phyloP scores from a whole-genome alignment of 176 grass and related monocot species.

The Zoysia pacifica region DNA sequence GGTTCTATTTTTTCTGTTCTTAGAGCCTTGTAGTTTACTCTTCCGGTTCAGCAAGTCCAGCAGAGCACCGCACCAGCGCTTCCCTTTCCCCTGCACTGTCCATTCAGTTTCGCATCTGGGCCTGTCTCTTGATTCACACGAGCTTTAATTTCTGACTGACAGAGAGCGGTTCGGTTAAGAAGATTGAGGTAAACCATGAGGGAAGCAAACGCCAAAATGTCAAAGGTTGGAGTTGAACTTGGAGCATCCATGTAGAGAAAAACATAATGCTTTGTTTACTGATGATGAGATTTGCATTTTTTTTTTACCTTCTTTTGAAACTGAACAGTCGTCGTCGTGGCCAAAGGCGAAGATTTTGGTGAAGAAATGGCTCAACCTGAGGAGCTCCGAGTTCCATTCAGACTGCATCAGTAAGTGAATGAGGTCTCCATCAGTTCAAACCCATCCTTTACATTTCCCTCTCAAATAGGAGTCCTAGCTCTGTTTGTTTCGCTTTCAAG shows the following conservation, averaged over 20 bases:
- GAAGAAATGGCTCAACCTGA: constrained; percentile 79
- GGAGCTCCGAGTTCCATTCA: constrained; percentile 52
- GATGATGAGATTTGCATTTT: background rate
- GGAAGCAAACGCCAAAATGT: constrained; percentile 53
- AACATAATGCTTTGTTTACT: too few relatives aligned
- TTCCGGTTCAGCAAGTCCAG: constrained; percentile 30
- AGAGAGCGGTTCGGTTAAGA: background rate
- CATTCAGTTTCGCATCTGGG: background rate
- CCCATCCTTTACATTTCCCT: background rate
- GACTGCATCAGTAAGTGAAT: constrained; percentile 52
- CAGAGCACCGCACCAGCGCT: constrained; percentile 4
- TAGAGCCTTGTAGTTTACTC: constrained; percentile 26
- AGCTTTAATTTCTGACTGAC: constrained; percentile 10
- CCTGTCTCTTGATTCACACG: constrained; percentile 21
- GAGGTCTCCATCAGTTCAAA: background rate
- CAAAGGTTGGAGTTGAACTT: constrained; percentile 52
- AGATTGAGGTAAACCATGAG: constrained; percentile 38
- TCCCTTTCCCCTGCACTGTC: constrained; percentile 1
- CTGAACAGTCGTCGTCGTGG: constrained; percentile 72
- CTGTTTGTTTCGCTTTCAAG: background rate
- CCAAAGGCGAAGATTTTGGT: constrained; percentile 72
- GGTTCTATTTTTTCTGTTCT: background rate
- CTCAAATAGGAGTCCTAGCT: background rate
- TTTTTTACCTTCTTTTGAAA: background rate
- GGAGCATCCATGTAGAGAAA: background rate